These are phyloP conservation scores for Coemansia sp. DNA, from an alignment of 192 early-diverging fungal species.

Conservation along the genomic window DNA sequence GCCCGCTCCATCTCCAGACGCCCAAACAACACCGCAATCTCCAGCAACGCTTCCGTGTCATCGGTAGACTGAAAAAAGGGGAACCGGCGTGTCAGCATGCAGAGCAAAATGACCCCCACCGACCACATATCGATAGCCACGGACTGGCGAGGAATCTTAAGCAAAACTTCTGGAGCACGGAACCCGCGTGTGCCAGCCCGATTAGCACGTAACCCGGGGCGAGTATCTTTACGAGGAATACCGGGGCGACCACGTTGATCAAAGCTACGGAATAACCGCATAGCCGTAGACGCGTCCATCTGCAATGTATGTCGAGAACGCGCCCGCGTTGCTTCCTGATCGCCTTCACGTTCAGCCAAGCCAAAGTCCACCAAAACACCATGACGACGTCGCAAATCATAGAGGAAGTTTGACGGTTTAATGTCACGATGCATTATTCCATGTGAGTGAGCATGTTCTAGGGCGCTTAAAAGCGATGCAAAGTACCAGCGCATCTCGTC, in stretches of 20 bases:
- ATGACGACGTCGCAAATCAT: constrained; percentile 60
- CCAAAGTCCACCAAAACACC: constrained; percentile 94
- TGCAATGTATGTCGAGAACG: constrained; percentile 41
- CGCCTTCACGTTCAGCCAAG: constrained; percentile 65
- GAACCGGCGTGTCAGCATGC: constrained; percentile 74
- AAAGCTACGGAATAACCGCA: constrained; percentile 41
- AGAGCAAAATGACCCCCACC: constrained; percentile 82
- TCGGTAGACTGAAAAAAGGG: constrained; percentile 89
- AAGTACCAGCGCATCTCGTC: constrained; percentile 77
- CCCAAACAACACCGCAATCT: constrained; percentile 80
- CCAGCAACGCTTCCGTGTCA: constrained; percentile 82
- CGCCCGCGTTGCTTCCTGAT: constrained; percentile 33
- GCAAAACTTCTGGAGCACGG: constrained; percentile 87
- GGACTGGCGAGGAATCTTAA: constrained; percentile 77
- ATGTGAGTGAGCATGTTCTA: constrained; percentile 67
- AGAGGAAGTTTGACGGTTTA: constrained; percentile 96
- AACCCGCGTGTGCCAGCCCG: constrained; percentile 92
- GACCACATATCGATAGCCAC: constrained; percentile 90
- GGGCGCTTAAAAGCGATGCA: constrained; percentile 64
- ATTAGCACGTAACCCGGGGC: constrained; percentile 69
- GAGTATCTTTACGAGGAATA: constrained; percentile 44
- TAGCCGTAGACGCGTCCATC: constrained; percentile 47
- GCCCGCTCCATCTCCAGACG: constrained; percentile 67
- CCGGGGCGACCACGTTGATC: constrained; percentile 46
- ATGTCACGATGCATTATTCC: constrained; percentile 88